phyloP scores from a whole-genome alignment of 2,329 filamentous ascomycete species.

The Teratosphaeria gauchensis region DNA sequence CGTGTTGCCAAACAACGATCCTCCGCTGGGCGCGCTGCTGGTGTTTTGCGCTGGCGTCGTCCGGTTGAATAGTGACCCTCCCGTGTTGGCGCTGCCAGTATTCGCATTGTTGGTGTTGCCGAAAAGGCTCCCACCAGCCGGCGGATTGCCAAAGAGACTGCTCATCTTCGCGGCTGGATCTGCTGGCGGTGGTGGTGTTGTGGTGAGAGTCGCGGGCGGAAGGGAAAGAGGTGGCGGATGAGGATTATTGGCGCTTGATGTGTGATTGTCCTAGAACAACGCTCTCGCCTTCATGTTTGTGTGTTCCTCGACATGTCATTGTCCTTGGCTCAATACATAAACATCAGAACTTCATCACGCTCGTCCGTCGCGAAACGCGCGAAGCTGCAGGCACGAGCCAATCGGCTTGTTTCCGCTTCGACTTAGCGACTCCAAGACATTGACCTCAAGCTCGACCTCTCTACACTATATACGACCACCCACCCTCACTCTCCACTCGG shows the following conservation, averaged over 20 bases:
- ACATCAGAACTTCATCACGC: neutral
- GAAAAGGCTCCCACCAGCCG: slow-evolving; percentile 4
- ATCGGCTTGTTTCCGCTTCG: slow-evolving; percentile 10
- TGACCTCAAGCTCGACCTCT: slow-evolving; percentile 1
- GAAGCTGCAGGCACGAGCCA: slow-evolving; percentile 3
- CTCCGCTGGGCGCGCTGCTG: slow-evolving; percentile 19
- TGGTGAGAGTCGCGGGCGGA: slow-evolving; percentile 4
- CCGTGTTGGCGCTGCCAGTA: slow-evolving; percentile 1
- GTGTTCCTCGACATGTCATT: neutral
- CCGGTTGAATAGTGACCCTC: slow-evolving; percentile 30
- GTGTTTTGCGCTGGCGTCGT: slow-evolving; percentile 4
- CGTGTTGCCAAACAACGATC: slow-evolving; percentile 26
- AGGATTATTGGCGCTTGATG: neutral
- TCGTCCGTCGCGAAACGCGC: neutral
- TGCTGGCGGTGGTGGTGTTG: slow-evolving; percentile 1
- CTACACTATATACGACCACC: slow-evolving; percentile 1
- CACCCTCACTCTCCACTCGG: neutral
- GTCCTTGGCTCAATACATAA: neutral
- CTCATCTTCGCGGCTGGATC: slow-evolving; percentile 9
- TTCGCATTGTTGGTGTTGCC: slow-evolving; percentile 3
- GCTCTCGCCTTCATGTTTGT: neutral
- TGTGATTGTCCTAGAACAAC: neutral
- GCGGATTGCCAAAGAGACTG: slow-evolving; percentile 13
- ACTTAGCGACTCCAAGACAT: neutral
- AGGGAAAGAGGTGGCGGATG: slow-evolving; percentile 3